Percentiles rank a stretch among this genome's conserved stretches.
These are phyloP conservation scores for Alternaria postmessia DNA, from an alignment of 2,329 filamentous ascomycete genomes.

Conservation along the genomic window DNA sequence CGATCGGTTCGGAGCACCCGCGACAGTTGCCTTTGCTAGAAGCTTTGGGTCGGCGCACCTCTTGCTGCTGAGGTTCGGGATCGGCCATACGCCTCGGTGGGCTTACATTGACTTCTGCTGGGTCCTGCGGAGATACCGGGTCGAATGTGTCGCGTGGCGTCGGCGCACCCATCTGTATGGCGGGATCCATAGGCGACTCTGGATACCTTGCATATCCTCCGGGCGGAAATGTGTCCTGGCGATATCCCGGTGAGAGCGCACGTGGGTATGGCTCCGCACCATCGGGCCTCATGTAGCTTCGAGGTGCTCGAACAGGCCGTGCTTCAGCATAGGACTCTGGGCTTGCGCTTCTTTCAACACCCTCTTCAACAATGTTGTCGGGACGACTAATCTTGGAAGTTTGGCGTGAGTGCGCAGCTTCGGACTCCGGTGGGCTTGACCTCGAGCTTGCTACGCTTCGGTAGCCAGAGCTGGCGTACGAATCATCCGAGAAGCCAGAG, in stretches of 20 bases:
- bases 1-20: constrained; percentile 79
- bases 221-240: constrained; percentile 14
- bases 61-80: constrained; percentile 25
- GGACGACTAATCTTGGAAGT: constrained; percentile 38
- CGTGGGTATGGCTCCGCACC: constrained; percentile 31
- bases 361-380: constrained; percentile 36
- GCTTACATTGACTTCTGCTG: constrained; percentile 18
- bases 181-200: constrained; percentile 53
- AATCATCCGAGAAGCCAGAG: constrained; percentile 52
- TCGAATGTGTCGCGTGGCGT: constrained; percentile 23
- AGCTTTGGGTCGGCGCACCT: constrained; percentile 40
- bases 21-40: constrained; percentile 79
- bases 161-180: constrained; percentile 47
- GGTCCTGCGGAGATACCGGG: constrained; percentile 20
- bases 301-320: constrained; percentile 27
- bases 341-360: constrained; percentile 36
- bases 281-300: constrained; percentile 31
- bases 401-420: constrained; percentile 44
- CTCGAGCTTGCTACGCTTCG: constrained; percentile 48
- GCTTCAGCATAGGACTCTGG: constrained; percentile 40
- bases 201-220: constrained; percentile 30
- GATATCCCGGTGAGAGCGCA: constrained; percentile 30
- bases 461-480: constrained; percentile 44
- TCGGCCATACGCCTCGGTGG: constrained; percentile 23
- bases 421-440: constrained; percentile 51